A percentile compares a stretch with the other conserved stretches of the same genome.
Conservation (phyloP, 768 basidiomycete species). For the Rubroboletus satanas region DNA sequence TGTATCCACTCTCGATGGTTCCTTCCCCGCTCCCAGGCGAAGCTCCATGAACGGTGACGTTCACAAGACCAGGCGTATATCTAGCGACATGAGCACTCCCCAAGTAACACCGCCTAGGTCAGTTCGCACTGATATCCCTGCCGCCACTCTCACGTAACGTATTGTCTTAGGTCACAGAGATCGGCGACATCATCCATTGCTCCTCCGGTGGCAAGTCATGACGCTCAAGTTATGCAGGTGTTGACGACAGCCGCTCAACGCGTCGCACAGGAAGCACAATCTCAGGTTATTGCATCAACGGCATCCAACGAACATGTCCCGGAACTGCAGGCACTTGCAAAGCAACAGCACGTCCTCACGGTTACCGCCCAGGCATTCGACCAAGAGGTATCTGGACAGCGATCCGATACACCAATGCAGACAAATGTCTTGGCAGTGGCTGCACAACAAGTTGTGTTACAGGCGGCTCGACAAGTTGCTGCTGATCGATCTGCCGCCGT, state of each 20-base stretch:
- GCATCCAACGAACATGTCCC: conserved; percentile 42
- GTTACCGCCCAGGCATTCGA: conserved; percentile 73
- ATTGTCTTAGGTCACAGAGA: conserved; percentile 27
- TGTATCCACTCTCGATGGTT: conserved; percentile 46
- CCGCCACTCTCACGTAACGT: conserved; percentile 4
- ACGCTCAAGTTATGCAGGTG: conserved; percentile 74
- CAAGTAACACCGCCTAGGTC: conserved; percentile 33
- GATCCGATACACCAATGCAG: conserved; percentile 44
- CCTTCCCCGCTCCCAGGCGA: conserved; percentile 42
- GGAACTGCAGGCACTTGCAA: conserved; percentile 65
- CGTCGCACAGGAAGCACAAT: conserved; percentile 70
- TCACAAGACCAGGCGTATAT: conserved; percentile 39
- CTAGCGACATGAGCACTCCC: conserved; percentile 37
- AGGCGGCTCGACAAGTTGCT: conserved; percentile 62
- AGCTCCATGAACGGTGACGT: conserved; percentile 45
- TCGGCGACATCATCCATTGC: conserved; percentile 29
- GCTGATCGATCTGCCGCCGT: conserved; percentile 47
- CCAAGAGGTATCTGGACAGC: conserved; percentile 56
- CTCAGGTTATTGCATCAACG: conserved; percentile 55
- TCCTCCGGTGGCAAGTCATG: conserved; percentile 41
- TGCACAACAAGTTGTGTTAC: conserved; percentile 76
- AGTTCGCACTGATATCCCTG: not conserved
- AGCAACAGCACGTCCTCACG: conserved; percentile 77
- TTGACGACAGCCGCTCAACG: conserved; percentile 73
- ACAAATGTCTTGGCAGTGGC: conserved; percentile 63